Base-by-base conservation (phyloP, 2,329 filamentous ascomycete species). In the Triangularia verruculosa region DNA sequence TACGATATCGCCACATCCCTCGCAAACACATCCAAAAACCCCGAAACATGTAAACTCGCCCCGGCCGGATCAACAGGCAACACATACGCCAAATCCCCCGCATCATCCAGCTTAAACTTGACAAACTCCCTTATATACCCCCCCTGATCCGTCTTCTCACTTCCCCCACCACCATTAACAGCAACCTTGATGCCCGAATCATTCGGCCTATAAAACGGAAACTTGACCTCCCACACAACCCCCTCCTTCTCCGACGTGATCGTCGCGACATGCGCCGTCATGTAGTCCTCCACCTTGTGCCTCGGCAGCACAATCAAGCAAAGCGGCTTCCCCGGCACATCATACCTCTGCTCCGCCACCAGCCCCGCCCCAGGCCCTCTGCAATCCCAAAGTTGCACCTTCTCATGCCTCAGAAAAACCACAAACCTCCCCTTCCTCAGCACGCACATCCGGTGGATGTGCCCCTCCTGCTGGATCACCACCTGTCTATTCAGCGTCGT, bases 1-100 rank as follows among this genome's bases (percentile, higher is more conserved):
- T 95, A 96, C 0, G 93, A 95, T 25, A 96, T 87, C 12, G 92
- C 92, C 57, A 96, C 87, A 72, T 97, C 93, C 43, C 89, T 87
- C 11, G 92, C 90, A 74, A 97, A 96, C 0, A 91, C 86, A 74
- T 97, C 93, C 30, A 96, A 82, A 67, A 93, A 96, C 0, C 89
- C 91, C 3, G 91, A 91, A 11, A 87, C 85, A 2, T 88, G 82
- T 1, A 88, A 85, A 43, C 84, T 80, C 11, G 89, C 87, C 1
- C 93, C 93, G 1, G 92, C 93, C 58, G 93, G 92, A 71, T 97
- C 93, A 55, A 96, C 92, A 0, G 93, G 91, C 9, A 96, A 79
- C 17, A 96, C 82, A 67, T 88, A 88, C 13, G 85, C 82, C 53
- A 89, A 74, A 57, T 84, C 82, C n/a, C 86, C 82, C 0, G 79